Evolutionary conservation across 345 rosid genomes (phyloP).

Genomic region (Excoecaria cochinchinensis): DNA sequence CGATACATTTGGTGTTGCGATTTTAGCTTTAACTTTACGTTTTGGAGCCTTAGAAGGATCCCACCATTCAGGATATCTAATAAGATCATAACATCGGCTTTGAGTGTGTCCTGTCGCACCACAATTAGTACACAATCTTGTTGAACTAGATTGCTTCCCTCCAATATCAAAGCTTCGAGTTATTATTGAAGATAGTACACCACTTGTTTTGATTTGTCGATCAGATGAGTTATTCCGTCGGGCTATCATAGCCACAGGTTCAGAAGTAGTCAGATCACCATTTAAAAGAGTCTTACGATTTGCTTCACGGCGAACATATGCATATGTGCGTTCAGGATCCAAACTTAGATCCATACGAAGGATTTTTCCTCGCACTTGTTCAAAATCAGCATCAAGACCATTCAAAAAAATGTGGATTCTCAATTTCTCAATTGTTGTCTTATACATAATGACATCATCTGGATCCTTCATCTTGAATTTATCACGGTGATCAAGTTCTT

Average conservation of each 20-base stretch:
- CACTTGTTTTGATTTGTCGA: neutral
- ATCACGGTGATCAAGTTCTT: slow-evolving; percentile 8
- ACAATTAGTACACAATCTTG: neutral
- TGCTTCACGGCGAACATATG: slow-evolving; percentile 2
- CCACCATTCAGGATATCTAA: slow-evolving; percentile 6
- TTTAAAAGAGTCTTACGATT: neutral
- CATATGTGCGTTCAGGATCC: neutral
- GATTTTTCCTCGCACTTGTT: neutral
- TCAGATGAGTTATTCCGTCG: neutral
- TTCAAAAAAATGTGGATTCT: neutral
- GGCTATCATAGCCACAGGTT: neutral
- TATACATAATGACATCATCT: slow-evolving; percentile 11
- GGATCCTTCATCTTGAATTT: slow-evolving; percentile 10
- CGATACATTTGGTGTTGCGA: neutral
- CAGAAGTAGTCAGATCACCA: neutral
- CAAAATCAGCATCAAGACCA: neutral
- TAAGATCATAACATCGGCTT: too few relatives aligned
- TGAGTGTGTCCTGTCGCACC: neutral
- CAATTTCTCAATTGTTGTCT: neutral
- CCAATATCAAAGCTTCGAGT: neutral
- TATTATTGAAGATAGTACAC: too few relatives aligned
- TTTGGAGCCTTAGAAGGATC: neutral
- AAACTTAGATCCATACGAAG: neutral
- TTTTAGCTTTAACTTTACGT: too few relatives aligned
- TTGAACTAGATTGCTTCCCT: neutral